Evolutionary conservation across 2,329 filamentous ascomycete genomes (phyloP), one percentile per base, ranked within the genome.

Genomic region (Alternaria sp.): DNA sequence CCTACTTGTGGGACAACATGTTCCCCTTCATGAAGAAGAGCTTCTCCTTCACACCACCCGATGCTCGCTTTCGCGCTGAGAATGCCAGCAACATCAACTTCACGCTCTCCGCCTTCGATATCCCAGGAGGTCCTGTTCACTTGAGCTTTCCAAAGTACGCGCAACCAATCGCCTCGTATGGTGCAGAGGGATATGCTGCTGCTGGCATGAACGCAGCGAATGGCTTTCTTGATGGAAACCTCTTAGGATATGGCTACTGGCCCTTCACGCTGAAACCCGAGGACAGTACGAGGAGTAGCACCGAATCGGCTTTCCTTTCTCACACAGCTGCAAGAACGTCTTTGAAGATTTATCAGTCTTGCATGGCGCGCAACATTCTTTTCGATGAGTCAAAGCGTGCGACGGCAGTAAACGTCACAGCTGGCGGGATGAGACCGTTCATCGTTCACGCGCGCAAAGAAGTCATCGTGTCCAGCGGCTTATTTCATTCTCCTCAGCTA

Each of bases 1-100:
- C 62, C 11, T 77, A 69, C 43, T 65, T 62, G 1, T 76, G 62
- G 61, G 67, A 71, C 5, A 69, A 69, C 25, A 56, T 75, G 18
- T 52, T 65, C 11, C 67, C 67, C 4, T 75, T 68, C 43, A 74
- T 74, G 55, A 59, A 69, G 40, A 73, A 72, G 54, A 70, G 66
- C 27, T 67, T 74, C 25, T 68, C 63, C 22, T 74, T 76, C 46
- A 74, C 69, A 4, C 50, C 61, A 5, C 74, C 75, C 5, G 52
- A 73, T 10, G 12, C 32, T 25, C 44, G 38, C 12, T 57, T 52
- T n/a, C 60, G 63, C 12, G 50, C 46, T 20, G 49, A 55, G 46
- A 64, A 53, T 8, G 45, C 45, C 22, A 57, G 28, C 11, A 49
- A 38, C 14, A 53, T 60, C 9, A 62, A 62, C 22, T 64, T 49